Evolutionary conservation across 495 filamentous ascomycete species (phyloP).

Genomic region (Sordaria brevicollis): DNA sequence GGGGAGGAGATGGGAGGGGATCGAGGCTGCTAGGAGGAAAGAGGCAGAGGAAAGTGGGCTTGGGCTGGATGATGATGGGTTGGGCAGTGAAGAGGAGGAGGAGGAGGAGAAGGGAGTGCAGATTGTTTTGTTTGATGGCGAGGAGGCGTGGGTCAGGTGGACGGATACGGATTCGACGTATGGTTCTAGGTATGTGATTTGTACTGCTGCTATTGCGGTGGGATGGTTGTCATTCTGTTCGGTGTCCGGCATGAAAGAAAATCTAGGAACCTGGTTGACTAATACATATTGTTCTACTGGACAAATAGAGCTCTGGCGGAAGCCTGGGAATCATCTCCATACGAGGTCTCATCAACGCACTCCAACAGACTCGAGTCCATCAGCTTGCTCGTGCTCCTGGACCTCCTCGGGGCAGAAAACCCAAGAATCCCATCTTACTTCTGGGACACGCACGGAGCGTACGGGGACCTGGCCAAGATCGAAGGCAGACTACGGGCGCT

Average conservation of each 20-base stretch:
- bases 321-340: constrained; percentile 11
- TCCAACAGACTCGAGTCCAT: constrained; percentile 67
- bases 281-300: constrained; percentile 3
- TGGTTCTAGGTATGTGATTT: constrained; percentile 53
- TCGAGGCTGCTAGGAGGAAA: constrained; percentile 43
- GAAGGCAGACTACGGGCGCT: constrained; percentile 59
- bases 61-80: constrained; percentile 59
- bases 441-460: constrained; percentile 87
- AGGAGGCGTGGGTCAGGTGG: constrained; percentile 84
- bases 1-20: constrained; percentile 67
- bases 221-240: background rate
- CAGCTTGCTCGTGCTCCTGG: constrained; percentile 82
- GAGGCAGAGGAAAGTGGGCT: constrained; percentile 55
- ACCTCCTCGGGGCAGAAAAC: constrained; percentile 64
- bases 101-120: constrained; percentile 77
- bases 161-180: constrained; percentile 73
- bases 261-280: too few relatives aligned
- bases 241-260: too few relatives aligned
- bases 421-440: constrained; percentile 76
- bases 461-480: constrained; percentile 53
- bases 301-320: constrained; percentile 17
- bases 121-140: constrained; percentile 83
- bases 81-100: constrained; percentile 41
- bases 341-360: constrained; percentile 10
- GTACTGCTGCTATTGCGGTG: background rate